Evolutionary conservation across 257 asterid genomes (phyloP), one percentile per base, ranked within the genome.

Genomic region (Solanum neorickii): DNA sequence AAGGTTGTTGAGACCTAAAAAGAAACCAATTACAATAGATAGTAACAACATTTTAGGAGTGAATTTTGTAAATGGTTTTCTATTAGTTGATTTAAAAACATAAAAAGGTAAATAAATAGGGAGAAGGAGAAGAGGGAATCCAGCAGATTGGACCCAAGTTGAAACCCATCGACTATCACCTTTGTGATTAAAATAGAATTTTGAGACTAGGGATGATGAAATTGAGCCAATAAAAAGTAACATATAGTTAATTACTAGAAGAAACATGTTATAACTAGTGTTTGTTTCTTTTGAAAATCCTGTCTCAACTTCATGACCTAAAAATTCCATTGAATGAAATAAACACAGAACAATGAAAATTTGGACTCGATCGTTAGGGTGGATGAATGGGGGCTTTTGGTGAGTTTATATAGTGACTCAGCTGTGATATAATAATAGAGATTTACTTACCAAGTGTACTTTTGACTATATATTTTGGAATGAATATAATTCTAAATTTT

Each of bases 151-250:
- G 7, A 94, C 90, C 93, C 92, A 94, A 3, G 98, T 95, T 9
- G 96, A 91, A 5, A 94, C 90, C 98, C 98, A 94, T 29, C 91
- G 52, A 91, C 93, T 94, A 1, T 91, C 87, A 9, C 98, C 98
- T 70, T 91, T 89, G 91, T 95, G 98, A 60, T 86, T 91, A 93
- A 94, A 95, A 78, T 95, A 95, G 89, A 86, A 94, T 35, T 95
- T 94, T 27, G 94, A 82, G 27, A 95, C 72, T 0, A 95, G 89
- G 65, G 85, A 87, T 5, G 98, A 87, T 9, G 96, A 89, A 9
- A 94, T 82, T 0, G 95, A 93, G 5, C 98, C 98, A 1, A 90
- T 15, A 33, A 95, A 91, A 1, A 95, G 85, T 37, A 83, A 87
- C 1, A 86, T 8, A 86, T 88, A 93, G 72, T 91, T 95, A 56